Evolutionary conservation across 768 basidiomycete genomes (phyloP).

Genomic region (Agaricus sinodeliciosus): DNA sequence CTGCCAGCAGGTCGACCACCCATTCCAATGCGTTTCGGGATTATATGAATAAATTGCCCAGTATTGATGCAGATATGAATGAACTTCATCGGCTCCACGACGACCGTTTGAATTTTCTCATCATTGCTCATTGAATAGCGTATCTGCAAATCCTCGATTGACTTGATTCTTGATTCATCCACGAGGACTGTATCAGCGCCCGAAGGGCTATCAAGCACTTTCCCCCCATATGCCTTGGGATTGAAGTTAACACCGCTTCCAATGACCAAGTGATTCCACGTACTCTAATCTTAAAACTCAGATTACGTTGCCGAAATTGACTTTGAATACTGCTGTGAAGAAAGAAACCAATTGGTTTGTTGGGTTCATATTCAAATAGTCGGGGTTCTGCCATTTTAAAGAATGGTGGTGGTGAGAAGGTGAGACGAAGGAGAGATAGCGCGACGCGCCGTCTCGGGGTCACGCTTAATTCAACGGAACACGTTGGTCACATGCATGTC

Average conservation of each 20-base stretch:
- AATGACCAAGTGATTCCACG: not conserved
- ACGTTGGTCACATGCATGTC: conserved; percentile 4
- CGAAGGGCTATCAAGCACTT: conserved; percentile 12
- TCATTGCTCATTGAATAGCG: conserved; percentile 16
- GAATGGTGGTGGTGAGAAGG: not conserved
- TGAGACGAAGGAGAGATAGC: not conserved
- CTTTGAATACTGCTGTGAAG: conserved; percentile 26
- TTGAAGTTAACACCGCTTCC: not conserved
- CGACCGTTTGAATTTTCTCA: conserved; percentile 10
- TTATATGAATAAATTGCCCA: conserved; percentile 15
- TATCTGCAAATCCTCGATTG: conserved; percentile 7
- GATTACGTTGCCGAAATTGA: conserved; percentile 12
- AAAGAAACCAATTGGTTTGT: conserved; percentile 23
- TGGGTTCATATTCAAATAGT: conserved; percentile 20
- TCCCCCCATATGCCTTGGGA: conserved; percentile 23
- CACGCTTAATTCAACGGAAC: not conserved
- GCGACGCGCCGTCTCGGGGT: not conserved
- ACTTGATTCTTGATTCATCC: not conserved
- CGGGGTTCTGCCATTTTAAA: not conserved
- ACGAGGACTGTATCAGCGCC: conserved; percentile 22
- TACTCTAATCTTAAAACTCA: conserved; percentile 30
- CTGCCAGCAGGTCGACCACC: conserved; percentile 15
- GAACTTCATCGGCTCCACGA: conserved; percentile 22
- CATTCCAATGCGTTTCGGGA: conserved; percentile 20
- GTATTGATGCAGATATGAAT: conserved; percentile 19